phyloP scores from a whole-genome alignment of 2,329 filamentous ascomycete species.

The Aquanectria penicillioides region DNA sequence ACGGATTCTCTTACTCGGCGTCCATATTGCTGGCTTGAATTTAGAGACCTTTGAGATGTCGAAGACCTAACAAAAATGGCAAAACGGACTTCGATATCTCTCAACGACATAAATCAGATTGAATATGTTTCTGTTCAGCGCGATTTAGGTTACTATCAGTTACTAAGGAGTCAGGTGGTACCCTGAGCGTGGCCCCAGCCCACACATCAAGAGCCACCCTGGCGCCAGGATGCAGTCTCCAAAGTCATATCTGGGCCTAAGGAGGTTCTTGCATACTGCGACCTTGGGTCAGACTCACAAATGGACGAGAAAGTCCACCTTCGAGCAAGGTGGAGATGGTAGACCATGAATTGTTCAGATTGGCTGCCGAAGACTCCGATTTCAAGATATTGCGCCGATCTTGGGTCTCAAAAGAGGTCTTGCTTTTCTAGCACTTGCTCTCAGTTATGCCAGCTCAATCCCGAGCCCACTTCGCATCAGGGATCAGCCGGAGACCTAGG shows the following conservation, averaged over 20 bases:
- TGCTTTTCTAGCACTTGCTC: slow-evolving; percentile 14
- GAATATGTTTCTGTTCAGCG: slow-evolving; percentile 30
- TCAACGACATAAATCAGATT: slow-evolving; percentile 25
- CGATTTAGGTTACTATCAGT: slow-evolving; percentile 38
- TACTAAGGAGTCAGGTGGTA: slow-evolving; percentile 45
- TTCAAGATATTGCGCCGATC: slow-evolving; percentile 36
- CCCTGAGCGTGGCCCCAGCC: slow-evolving; percentile 45
- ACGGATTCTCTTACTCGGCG: slow-evolving; percentile 42
- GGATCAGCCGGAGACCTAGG: slow-evolving; percentile 30
- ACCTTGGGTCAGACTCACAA: slow-evolving; percentile 35
- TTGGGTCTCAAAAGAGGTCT: slow-evolving; percentile 23
- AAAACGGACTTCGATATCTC: slow-evolving; percentile 10
- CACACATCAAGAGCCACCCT: slow-evolving; percentile 43
- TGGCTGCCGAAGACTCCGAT: slow-evolving; percentile 28
- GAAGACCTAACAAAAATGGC: slow-evolving; percentile 18
- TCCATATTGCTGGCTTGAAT: slow-evolving; percentile 39
- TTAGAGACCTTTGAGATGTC: slow-evolving; percentile 11
- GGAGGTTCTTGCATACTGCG: slow-evolving; percentile 39
- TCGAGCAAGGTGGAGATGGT: slow-evolving; percentile 34
- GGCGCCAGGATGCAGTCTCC: slow-evolving; percentile 40
- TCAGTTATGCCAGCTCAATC: slow-evolving; percentile 34
- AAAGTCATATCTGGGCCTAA: slow-evolving; percentile 38
- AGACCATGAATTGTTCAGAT: slow-evolving; percentile 27
- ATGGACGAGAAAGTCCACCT: slow-evolving; percentile 27
- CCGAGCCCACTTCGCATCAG: slow-evolving; percentile 32